phyloP scores from a whole-genome alignment of 257 asterid genomes.

The Rauvolfia tetraphylla region DNA sequence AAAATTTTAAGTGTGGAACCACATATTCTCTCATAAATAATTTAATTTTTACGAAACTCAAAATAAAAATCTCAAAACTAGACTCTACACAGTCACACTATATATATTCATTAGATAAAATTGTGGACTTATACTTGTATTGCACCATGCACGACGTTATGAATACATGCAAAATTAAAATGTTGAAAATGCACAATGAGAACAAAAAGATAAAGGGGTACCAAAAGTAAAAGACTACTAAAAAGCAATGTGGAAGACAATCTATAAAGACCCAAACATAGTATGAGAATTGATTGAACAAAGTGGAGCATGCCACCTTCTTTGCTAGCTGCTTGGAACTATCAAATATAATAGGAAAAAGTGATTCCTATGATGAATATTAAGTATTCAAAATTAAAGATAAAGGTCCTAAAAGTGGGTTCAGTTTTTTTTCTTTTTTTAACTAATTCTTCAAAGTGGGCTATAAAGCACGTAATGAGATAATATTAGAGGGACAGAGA shows the following conservation, averaged over 20 bases:
- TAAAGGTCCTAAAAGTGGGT: slow-evolving; percentile 28
- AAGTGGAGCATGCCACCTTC: slow-evolving; percentile 67
- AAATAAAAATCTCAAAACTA: no score
- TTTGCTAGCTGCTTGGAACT: slow-evolving; percentile 38
- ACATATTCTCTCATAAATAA: no score
- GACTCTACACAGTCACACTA: no score
- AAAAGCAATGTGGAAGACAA: slow-evolving; percentile 17
- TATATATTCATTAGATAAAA: background rate
- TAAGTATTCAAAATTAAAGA: slow-evolving; percentile 23
- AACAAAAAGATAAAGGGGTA: slow-evolving; percentile 40
- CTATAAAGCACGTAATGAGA: background rate
- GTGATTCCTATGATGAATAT: slow-evolving; percentile 9
- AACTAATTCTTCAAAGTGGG: background rate
- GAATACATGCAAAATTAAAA: slow-evolving; percentile 18
- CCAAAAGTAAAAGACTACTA: slow-evolving; percentile 18
- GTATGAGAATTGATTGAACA: slow-evolving; percentile 34
- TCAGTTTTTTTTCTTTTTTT: slow-evolving; percentile 8
- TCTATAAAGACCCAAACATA: slow-evolving; percentile 14
- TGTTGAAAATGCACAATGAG: slow-evolving; percentile 12
- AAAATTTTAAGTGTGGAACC: no score
- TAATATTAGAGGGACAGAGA: background rate
- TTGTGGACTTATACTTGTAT: background rate
- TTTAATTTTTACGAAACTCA: no score
- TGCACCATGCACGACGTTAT: slow-evolving; percentile 14
- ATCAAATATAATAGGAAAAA: slow-evolving; percentile 22